These are phyloP conservation scores for Ambrosia hybrid DNA, from an alignment of 140 eudicot species.

Conservation along the genomic window DNA sequence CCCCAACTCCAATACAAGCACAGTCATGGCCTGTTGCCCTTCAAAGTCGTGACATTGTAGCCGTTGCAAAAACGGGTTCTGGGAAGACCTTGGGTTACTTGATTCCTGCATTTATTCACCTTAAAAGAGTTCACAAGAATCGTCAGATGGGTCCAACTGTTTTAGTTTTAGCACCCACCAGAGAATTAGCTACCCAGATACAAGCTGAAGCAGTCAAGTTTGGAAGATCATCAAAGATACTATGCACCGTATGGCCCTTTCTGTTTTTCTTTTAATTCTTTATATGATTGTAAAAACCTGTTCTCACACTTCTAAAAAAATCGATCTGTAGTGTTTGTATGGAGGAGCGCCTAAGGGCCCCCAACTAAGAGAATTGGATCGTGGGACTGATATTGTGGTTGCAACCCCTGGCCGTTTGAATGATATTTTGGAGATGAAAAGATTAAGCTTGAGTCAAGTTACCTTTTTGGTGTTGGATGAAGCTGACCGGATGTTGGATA, in stretches of 20 bases:
- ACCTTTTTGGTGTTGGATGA: slow-evolving; percentile 94
- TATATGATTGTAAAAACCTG: neutral
- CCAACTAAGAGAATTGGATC: slow-evolving; percentile 69
- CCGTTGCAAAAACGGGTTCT: slow-evolving; percentile 98
- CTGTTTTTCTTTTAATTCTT: neutral
- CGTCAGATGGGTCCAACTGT: slow-evolving; percentile 94
- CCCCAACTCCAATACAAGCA: slow-evolving; percentile 98
- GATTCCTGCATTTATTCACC: slow-evolving; percentile 91
- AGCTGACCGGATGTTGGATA: slow-evolving; percentile 98
- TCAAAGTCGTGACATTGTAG: slow-evolving; percentile 92
- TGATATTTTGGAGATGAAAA: slow-evolving; percentile 89
- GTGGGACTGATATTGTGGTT: slow-evolving; percentile 91
- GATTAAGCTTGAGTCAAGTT: slow-evolving; percentile 78
- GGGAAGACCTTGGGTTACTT: slow-evolving; percentile 96
- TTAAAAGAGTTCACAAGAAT: slow-evolving; percentile 65
- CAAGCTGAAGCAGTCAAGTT: slow-evolving; percentile 96
- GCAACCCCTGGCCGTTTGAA: slow-evolving; percentile 99
- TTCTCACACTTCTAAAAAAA: neutral
- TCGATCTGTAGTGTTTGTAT: slow-evolving; percentile 69
- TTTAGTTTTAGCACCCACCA: slow-evolving; percentile 90
- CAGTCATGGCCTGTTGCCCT: slow-evolving; percentile 99
- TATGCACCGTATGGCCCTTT: slow-evolving; percentile 68
- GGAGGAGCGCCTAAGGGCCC: slow-evolving; percentile 99
- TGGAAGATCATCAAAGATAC: slow-evolving; percentile 75
- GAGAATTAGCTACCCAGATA: slow-evolving; percentile 96